phyloP scores from a whole-genome alignment of 164 flowering plant genomes.

The Vitis rotundifolia region DNA sequence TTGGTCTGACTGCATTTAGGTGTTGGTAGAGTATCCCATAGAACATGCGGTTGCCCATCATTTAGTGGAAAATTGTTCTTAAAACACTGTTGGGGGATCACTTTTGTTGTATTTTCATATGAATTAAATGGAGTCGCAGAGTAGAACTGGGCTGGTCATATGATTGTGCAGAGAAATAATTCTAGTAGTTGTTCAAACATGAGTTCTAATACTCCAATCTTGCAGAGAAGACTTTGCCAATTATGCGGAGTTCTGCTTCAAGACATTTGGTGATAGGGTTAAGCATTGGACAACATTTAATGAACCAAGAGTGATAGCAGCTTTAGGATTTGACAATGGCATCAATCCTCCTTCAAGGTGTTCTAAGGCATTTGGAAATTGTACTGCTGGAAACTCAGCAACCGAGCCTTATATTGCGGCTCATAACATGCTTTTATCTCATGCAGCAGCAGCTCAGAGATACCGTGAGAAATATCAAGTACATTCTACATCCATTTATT shows the following conservation, averaged over 20 bases:
- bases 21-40: too few relatives aligned
- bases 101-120: too few relatives aligned
- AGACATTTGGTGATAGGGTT: conserved; percentile 36
- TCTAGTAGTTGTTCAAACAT: too few relatives aligned
- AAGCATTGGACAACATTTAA: conserved; percentile 37
- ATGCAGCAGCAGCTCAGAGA: conserved; percentile 67
- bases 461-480: conserved; percentile 67
- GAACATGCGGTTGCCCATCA: too few relatives aligned
- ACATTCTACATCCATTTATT: neutral
- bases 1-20: too few relatives aligned
- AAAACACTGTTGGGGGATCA: too few relatives aligned
- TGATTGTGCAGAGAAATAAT: too few relatives aligned
- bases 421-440: conserved; percentile 63
- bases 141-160: too few relatives aligned
- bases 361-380: conserved; percentile 58
- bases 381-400: conserved; percentile 64
- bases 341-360: conserved; percentile 69
- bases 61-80: too few relatives aligned
- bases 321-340: conserved; percentile 73
- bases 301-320: conserved; percentile 65
- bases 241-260: conserved; percentile 29
- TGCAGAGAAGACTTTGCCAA: conserved; percentile 16
- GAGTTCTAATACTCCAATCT: neutral
- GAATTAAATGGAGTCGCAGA: too few relatives aligned
- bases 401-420: conserved; percentile 79